Percentiles rank a stretch among this genome's conserved stretches.
These are phyloP conservation scores for Isabelozyma heimii DNA, from an alignment of 805 yeast genomes.

Conservation along the genomic window DNA sequence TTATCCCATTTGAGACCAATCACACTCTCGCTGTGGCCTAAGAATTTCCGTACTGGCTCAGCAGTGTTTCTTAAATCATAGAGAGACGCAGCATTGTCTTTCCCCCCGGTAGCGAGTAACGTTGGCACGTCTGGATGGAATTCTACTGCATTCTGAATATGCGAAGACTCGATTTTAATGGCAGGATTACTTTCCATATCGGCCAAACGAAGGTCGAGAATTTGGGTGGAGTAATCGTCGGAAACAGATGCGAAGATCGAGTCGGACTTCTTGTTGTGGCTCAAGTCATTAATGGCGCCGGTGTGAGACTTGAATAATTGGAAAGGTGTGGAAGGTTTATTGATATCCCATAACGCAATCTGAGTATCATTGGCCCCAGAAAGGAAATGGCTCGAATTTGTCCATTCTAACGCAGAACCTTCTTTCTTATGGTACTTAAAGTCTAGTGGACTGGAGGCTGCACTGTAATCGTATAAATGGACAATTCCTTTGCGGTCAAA, in stretches of 20 bases:
- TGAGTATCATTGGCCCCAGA: constrained; percentile 67
- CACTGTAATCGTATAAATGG: constrained; percentile 36
- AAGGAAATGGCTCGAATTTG: constrained; percentile 43
- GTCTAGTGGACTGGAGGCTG: constrained; percentile 16
- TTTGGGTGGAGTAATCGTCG: constrained; percentile 61
- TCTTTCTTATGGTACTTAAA: constrained; percentile 59
- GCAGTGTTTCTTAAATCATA: constrained; percentile 72
- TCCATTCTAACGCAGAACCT: constrained; percentile 76
- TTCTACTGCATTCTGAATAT: constrained; percentile 64
- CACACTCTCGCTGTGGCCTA: constrained; percentile 56
- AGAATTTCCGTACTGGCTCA: constrained; percentile 59
- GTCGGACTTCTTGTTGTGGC: constrained; percentile 48
- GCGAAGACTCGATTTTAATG: constrained; percentile 44
- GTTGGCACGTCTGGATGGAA: constrained; percentile 57
- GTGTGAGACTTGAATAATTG: constrained; percentile 49
- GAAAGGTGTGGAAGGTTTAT: constrained; percentile 43
- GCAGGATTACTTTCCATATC: constrained; percentile 30
- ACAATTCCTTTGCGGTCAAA: constrained; percentile 53
- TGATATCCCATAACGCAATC: constrained; percentile 69
- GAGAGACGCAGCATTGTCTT: constrained; percentile 67
- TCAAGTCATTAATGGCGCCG: constrained; percentile 64
- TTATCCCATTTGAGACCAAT: constrained; percentile 50
- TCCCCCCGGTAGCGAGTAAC: constrained; percentile 72
- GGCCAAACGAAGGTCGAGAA: constrained; percentile 55
- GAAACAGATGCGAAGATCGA: constrained; percentile 65